Base-by-base conservation (phyloP, 441 rosid genomes). In the Sinapis alba region DNA sequence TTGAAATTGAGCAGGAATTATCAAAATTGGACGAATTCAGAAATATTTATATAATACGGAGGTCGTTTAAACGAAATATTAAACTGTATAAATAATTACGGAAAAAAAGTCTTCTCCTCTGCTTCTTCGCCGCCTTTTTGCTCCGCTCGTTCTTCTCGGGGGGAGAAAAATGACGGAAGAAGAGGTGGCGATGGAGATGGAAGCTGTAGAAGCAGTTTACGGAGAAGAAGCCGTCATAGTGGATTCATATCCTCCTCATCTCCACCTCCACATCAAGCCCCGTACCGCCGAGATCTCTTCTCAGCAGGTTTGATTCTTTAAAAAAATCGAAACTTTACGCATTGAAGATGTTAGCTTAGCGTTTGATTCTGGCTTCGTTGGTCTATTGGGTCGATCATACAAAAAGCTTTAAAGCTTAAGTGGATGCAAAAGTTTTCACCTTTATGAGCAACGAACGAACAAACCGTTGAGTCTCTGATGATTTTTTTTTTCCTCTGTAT, bases 211-310 rank as follows among this genome's bases (percentile, higher is more conserved):
- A 78, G 85, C 97, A 13, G 92, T 94, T 23, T 91, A 89, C 58
- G 90, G 88, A 5, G 91, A 87, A 30, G 95, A 92, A 18, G 90
- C 92, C 76, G 74, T 80, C 8, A 84, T 92, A 64, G 50, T 92
- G 21, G 79, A 84, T 69, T 80, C 86, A 0, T 82, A 73, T 64
- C 97, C 98, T 76, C 98, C 94, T 34, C 85, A 82, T 78, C 83
- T 92, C 70, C 92, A 80, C 45, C 80, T 94, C 73, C 87, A 72
- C 63, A 72, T 88, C 82, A 87, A 80, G 80, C 97, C 97, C 63
- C 91, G 97, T 53, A 92, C 97, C 15, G 96, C 96, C 77, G 94
- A 92, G 74, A 76, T 92, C 80, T 90, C 97, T 58, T 94, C 97
- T 19, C 93, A 89, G 50, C 97, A 90, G 98, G 98, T 90, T 27